phyloP scores from a whole-genome alignment of 495 filamentous ascomycete species.

The Aspergillus cavernicola region DNA sequence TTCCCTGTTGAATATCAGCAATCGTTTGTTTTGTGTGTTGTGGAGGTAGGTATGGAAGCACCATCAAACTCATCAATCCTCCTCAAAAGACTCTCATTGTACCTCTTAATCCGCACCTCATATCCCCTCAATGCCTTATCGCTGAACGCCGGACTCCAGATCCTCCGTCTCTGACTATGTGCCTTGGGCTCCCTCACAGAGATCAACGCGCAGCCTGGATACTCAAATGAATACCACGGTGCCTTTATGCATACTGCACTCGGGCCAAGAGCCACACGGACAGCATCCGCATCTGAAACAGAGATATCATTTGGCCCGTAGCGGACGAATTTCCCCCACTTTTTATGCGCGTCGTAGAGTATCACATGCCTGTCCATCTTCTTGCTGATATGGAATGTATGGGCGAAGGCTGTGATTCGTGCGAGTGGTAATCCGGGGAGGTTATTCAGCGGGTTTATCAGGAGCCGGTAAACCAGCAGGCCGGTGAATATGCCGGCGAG shows the following conservation, averaged over 20 bases:
- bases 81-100: conserved; percentile 22
- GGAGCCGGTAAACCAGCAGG: conserved; percentile 29
- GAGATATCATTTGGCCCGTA: conserved; percentile 23
- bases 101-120: conserved; percentile 22
- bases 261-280: conserved; percentile 31
- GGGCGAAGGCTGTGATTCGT: conserved; percentile 21
- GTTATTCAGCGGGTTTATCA: conserved; percentile 29
- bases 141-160: conserved; percentile 35
- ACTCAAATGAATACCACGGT: conserved; percentile 33
- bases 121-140: conserved; percentile 31
- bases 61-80: conserved; percentile 13
- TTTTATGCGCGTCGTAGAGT: conserved; percentile 27
- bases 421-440: conserved; percentile 31
- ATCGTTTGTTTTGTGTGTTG: no score
- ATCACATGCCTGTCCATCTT: background rate
- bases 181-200: conserved; percentile 26
- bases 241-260: conserved; percentile 32
- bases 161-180: conserved; percentile 31
- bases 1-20: no score
- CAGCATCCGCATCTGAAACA: conserved; percentile 29
- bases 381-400: conserved; percentile 15
- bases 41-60: no score
- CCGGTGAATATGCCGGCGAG: conserved; percentile 28
- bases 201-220: conserved; percentile 31
- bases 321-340: conserved; percentile 23